Base-by-base conservation (phyloP, 257 asterid species). In the Plectranthus barbatus region DNA sequence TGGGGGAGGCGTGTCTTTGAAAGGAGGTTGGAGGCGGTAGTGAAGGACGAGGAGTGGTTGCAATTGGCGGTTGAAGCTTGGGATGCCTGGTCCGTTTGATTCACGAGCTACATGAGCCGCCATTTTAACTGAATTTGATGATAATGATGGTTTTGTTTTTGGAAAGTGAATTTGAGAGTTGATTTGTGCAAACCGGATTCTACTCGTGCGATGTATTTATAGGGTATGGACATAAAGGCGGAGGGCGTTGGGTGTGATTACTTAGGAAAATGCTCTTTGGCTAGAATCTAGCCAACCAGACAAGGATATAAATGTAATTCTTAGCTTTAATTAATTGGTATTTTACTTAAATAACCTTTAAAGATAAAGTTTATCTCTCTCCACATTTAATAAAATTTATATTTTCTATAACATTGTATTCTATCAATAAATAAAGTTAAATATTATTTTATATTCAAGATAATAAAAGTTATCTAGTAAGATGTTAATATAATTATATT, bases 181-280 rank as follows among this genome's bases (percentile, higher is more conserved):
- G 36, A 66, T 48, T 5, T 56, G 72, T 74, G 76, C 78, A 79
- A 75, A 79, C 80, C 56, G 62, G 33, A 12, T 53, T 62, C 0
- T 13, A 31, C 60, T 57, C 49, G 57, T 64, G 81, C 72, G 3
- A n/a, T 7, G 34, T 70, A 85, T 87, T 77, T 87, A 84, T 85
- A 85, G 87, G 2, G 9, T n/a, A 31, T 41, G 12, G 33, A 44
- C 37, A n/a, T n/a, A 21, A 1, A 6, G 33, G 54, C 29, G 3
- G 42, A 23, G 47, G 18, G 49, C n/a, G 33, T 21, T 23, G 1
- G 34, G 34, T n/a, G 9, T 37, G 41, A 7, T n/a, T 8, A 62
- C 49, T 1, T n/a, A n/a, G n/a, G n/a, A n/a, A n/a, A n/a, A n/a
- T n/a, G n/a, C n/a, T n/a, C n/a, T n/a, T n/a, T n/a, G n/a, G n/a